Conservation (phyloP, 1,139 yeast species). For the Sugiyamaella grinbergsii region DNA sequence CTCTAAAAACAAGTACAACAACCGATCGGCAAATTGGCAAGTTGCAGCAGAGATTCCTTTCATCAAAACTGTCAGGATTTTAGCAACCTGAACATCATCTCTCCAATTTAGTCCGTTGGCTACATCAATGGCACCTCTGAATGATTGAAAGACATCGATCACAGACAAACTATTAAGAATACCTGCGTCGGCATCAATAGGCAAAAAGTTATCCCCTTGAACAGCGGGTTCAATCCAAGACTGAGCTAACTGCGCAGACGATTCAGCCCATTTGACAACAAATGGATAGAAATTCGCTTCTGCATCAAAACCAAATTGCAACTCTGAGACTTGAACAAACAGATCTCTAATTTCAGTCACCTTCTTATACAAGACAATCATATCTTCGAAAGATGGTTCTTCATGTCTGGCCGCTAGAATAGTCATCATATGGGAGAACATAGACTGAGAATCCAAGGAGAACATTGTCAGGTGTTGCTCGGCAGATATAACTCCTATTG, state of each 20-base stretch:
- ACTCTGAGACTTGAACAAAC: conserved; percentile 51
- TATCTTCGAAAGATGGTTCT: conserved; percentile 58
- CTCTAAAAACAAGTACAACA: conserved; percentile 51
- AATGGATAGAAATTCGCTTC: conserved; percentile 64
- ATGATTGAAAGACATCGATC: conserved; percentile 64
- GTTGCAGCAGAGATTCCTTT: conserved; percentile 65
- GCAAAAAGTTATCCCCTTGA: conserved; percentile 57
- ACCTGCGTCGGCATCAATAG: conserved; percentile 50
- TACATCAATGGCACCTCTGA: conserved; percentile 58
- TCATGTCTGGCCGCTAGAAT: conserved; percentile 44
- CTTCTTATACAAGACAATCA: conserved; percentile 60
- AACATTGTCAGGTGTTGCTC: conserved; percentile 61
- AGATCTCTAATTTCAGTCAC: conserved; percentile 59
- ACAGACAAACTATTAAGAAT: conserved; percentile 57
- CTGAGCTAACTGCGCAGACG: conserved; percentile 53
- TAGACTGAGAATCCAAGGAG: conserved; percentile 63
- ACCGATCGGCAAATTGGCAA: conserved; percentile 52
- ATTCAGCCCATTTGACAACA: conserved; percentile 58
- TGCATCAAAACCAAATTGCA: conserved; percentile 55
- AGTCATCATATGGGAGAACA: conserved; percentile 56
- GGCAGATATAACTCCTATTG: conserved; percentile 59
- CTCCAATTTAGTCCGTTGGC: conserved; percentile 64
- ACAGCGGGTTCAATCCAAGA: conserved; percentile 59
- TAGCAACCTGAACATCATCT: conserved; percentile 61
- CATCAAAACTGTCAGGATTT: conserved; percentile 58